Evolutionary conservation across 306 rosid species (phyloP), one percentile per base, ranked within the genome.

Genomic region (Hylodesmum podocarpum): DNA sequence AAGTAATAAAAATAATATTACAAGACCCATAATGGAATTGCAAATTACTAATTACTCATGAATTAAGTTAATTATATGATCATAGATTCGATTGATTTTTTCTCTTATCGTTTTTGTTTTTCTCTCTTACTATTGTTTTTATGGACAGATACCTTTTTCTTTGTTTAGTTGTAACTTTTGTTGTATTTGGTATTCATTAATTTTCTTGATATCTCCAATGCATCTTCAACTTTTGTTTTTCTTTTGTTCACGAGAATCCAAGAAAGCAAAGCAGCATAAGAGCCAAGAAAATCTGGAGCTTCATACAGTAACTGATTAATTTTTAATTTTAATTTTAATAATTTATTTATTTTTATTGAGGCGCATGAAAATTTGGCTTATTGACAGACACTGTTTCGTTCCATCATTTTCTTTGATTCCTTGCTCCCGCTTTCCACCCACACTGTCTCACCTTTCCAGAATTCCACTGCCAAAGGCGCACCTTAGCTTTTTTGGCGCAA

Each of bases 381-480:
- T 43, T 18, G 44, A 77, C 78, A 63, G 50, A 25, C 77, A 29
- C 61, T 73, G 50, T 44, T 44, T 70, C 72, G 84, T 78, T 77
- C 83, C 72, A 61, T 89, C 94, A 76, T 79, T 84, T 82, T 87
- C 90, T 58, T 66, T 79, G 78, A 69, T 79, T 82, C 80, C 78
- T 22, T 63, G 59, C 64, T 37, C 34, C 62, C 15, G 6, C 53
- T 37, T 43, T 73, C 44, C 69, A 39, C 46, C 57, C 44, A 46
- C 73, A 43, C 53, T n/a, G 37, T 44, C 40, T 57, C 66, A 25
- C 49, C 85, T 19, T 53, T 11, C 71, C n/a, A n/a, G n/a, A n/a
- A n/a, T 54, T 24, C 59, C 15, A 21, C 10, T 33, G 6, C 78
- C 76, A 6, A 66, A 36, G 39, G 75, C 43, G 37, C 80, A 72